phyloP scores from a whole-genome alignment of 306 rosid species.

The Citrullus mucosospermus region DNA sequence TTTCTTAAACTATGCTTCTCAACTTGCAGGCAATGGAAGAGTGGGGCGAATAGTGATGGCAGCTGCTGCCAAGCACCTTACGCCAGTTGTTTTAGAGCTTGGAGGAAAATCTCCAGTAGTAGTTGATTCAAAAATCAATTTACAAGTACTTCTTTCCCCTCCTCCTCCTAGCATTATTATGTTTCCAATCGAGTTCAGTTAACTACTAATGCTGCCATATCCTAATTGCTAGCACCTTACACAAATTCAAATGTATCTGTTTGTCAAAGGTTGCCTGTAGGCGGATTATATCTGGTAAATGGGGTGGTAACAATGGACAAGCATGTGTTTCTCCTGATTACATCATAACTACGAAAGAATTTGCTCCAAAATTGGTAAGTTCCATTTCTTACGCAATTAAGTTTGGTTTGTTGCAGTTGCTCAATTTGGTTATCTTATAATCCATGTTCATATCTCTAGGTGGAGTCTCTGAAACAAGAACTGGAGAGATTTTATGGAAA shows the following conservation, averaged over 20 bases:
- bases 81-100: slow-evolving; percentile 93
- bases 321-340: slow-evolving; percentile 88
- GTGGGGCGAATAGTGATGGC: slow-evolving; percentile 86
- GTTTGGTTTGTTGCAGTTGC: slow-evolving; percentile 3
- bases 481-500: slow-evolving; percentile 70
- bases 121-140: slow-evolving; percentile 65
- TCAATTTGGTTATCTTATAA: slow-evolving; percentile 7
- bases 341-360: slow-evolving; percentile 62
- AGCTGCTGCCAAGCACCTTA: slow-evolving; percentile 95
- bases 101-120: slow-evolving; percentile 93
- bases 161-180: neutral
- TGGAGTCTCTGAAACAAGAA: slow-evolving; percentile 60
- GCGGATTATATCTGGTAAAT: slow-evolving; percentile 85
- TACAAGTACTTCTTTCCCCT: slow-evolving; percentile 26
- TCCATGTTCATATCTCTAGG: slow-evolving; percentile 32
- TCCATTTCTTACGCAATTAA: neutral
- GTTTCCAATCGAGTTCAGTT: neutral
- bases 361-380: slow-evolving; percentile 75
- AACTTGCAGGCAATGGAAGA: slow-evolving; percentile 55
- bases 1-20: neutral
- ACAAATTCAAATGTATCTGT: slow-evolving; percentile 11
- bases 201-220: neutral
- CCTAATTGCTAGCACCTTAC: neutral
- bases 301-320: slow-evolving; percentile 92
- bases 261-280: slow-evolving; percentile 52